A percentile compares a stretch with the other conserved stretches of the same genome.
phyloP scores from a whole-genome alignment of 345 rosid genomes.

The Lagerstroemia speciosa region DNA sequence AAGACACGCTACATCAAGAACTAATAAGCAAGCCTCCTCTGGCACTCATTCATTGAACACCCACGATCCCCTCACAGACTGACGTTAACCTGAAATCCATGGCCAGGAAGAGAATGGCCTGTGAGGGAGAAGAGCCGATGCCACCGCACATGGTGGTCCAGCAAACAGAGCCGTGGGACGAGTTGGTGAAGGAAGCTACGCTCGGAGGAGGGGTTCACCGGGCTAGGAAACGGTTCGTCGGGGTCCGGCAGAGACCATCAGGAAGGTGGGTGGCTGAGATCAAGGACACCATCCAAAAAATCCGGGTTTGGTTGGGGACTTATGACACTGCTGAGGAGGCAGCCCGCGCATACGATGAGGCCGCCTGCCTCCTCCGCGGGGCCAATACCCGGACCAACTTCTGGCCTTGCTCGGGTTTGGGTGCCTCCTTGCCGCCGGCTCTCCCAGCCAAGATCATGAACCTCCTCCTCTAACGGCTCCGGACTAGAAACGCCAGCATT shows the following conservation, averaged over 20 bases:
- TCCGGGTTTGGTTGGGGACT: constrained; percentile 14
- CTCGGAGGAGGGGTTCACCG: constrained; percentile 10
- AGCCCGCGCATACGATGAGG: constrained; percentile 18
- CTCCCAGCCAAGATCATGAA: constrained; percentile 14
- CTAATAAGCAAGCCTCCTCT: not conserved
- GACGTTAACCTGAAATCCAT: not conserved
- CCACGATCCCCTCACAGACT: too few species aligned
- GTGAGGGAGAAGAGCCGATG: not conserved
- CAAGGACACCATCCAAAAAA: constrained; percentile 16
- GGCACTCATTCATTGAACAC: not conserved
- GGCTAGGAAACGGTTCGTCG: constrained; percentile 13
- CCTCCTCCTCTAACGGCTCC: constrained; percentile 14
- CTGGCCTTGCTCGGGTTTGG: constrained; percentile 6
- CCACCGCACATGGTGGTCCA: not conserved
- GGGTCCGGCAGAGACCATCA: constrained; percentile 15
- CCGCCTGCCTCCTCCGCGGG: constrained; percentile 15
- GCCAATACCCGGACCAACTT: constrained; percentile 14
- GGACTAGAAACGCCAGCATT: not conserved
- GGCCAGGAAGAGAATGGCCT: constrained; percentile 14
- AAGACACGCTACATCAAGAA: not conserved
- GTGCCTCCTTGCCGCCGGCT: constrained; percentile 1
- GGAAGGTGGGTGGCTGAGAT: constrained; percentile 16
- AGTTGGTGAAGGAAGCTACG: constrained; percentile 14
- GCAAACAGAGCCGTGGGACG: constrained; percentile 9
- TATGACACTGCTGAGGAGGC: constrained; percentile 16